These are phyloP conservation scores for Chaetomiaceae sp. DNA, from an alignment of 2,329 filamentous ascomycete species.

Conservation along the genomic window DNA sequence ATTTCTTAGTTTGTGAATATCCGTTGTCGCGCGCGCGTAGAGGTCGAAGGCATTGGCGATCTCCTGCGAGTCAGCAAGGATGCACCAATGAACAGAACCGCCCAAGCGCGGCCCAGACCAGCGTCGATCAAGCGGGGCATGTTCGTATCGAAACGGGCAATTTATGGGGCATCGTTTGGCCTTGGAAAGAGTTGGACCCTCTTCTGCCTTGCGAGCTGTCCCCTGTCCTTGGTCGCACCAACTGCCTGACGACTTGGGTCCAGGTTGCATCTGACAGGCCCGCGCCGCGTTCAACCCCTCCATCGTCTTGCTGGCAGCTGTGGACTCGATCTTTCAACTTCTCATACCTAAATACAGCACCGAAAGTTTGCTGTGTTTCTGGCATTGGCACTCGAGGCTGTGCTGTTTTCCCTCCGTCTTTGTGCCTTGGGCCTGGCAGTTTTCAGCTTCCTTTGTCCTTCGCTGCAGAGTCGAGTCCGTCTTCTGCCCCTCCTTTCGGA, in stretches of 20 bases:
- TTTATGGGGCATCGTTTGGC: not conserved
- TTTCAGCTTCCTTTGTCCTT: constrained; percentile 1
- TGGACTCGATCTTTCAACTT: not conserved
- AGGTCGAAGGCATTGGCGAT: not conserved
- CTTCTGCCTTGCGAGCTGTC: not conserved
- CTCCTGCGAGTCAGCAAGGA: constrained; percentile 1
- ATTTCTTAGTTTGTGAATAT: constrained; percentile 1
- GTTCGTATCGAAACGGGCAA: not conserved
- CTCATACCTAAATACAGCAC: not conserved
- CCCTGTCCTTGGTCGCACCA: constrained; percentile 12
- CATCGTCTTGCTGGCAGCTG: not conserved
- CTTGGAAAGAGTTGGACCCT: not conserved
- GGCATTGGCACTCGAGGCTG: not conserved
- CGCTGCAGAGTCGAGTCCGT: not conserved
- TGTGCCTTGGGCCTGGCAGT: not conserved
- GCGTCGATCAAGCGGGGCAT: not conserved
- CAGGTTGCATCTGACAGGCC: constrained; percentile 9
- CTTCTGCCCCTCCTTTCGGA: constrained; percentile 6
- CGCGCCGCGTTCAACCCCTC: constrained; percentile 7
- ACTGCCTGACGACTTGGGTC: constrained; percentile 2
- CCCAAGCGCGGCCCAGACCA: not conserved
- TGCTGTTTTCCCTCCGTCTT: not conserved
- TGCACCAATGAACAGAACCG: not conserved
- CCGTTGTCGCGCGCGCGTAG: constrained; percentile 15
- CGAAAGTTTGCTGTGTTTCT: not conserved